Conservation (phyloP, 805 yeast species). For the Suhomyces vadensis region DNA sequence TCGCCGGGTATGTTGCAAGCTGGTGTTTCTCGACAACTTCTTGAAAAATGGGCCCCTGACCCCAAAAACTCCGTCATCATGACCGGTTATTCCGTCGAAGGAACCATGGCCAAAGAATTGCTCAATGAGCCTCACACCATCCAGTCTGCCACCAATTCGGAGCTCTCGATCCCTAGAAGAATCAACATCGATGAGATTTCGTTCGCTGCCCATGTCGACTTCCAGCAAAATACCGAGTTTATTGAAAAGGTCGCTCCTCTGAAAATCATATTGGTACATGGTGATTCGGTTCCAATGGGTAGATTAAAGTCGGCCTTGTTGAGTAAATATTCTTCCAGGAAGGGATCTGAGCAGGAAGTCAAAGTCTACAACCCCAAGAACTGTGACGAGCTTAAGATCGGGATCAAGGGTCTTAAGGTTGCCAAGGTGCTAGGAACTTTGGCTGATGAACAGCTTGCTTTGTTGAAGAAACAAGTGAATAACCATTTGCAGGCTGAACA, state of each 20-base stretch:
- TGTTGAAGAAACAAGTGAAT: constrained; percentile 55
- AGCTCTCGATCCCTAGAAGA: constrained; percentile 81
- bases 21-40: constrained; percentile 86
- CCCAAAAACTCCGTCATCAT: constrained; percentile 82
- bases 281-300: constrained; percentile 98
- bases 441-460: constrained; percentile 44
- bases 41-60: constrained; percentile 98
- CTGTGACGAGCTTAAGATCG: constrained; percentile 74
- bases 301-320: constrained; percentile 88
- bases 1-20: constrained; percentile 98
- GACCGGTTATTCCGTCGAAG: constrained; percentile 98
- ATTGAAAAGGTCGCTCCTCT: constrained; percentile 85
- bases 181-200: constrained; percentile 89
- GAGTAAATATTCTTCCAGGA: constrained; percentile 78
- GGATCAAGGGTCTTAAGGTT: constrained; percentile 78
- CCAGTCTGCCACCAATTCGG: constrained; percentile 80
- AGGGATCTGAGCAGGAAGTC: constrained; percentile 86
- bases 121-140: constrained; percentile 89
- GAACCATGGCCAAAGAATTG: constrained; percentile 92
- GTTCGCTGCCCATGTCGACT: constrained; percentile 99
- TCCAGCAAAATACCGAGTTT: constrained; percentile 87
- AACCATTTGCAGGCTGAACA: constrained; percentile 12
- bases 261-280: constrained; percentile 90
- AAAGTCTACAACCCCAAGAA: constrained; percentile 91
- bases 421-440: constrained; percentile 68